phyloP scores from a whole-genome alignment of 176 grass and related monocot species.

The Bromus sterilis region DNA sequence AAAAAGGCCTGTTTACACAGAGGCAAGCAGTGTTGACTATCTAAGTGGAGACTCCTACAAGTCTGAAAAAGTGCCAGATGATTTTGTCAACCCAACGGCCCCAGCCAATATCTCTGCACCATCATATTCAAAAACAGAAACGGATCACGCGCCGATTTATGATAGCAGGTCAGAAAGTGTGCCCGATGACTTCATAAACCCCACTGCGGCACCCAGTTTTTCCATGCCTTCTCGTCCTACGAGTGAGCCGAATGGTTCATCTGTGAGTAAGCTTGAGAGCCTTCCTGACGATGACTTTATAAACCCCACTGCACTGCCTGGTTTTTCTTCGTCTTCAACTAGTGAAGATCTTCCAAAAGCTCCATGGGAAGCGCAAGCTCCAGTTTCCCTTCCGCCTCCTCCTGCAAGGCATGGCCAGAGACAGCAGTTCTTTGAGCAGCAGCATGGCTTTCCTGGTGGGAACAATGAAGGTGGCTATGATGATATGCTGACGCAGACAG shows the following conservation, averaged over 20 bases:
- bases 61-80: conserved; percentile 43
- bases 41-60: conserved; percentile 64
- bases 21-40: conserved; percentile 41
- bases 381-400: conserved; percentile 66
- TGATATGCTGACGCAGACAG: conserved; percentile 32
- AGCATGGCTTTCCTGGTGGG: conserved; percentile 29
- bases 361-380: conserved; percentile 52
- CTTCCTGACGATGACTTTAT: conserved; percentile 54
- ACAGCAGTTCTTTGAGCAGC: conserved; percentile 75
- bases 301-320: conserved; percentile 46
- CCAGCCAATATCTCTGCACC: conserved; percentile 23
- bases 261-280: conserved; percentile 21
- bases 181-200: conserved; percentile 41
- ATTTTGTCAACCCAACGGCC: conserved; percentile 42
- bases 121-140: conserved; percentile 31
- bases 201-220: conserved; percentile 36
- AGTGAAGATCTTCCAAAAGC: conserved; percentile 56
- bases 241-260: not conserved
- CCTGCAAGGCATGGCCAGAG: conserved; percentile 80
- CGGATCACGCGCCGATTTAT: conserved; percentile 3
- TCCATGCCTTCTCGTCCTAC: conserved; percentile 18
- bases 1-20: conserved; percentile 52
- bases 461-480: conserved; percentile 39
- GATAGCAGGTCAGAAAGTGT: conserved; percentile 13
- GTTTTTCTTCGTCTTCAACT: conserved; percentile 33